A percentile compares a stretch with the other conserved stretches of the same genome.
These are phyloP conservation scores for Plantago ovata DNA, from an alignment of 257 asterid genomes.

Conservation along the genomic window DNA sequence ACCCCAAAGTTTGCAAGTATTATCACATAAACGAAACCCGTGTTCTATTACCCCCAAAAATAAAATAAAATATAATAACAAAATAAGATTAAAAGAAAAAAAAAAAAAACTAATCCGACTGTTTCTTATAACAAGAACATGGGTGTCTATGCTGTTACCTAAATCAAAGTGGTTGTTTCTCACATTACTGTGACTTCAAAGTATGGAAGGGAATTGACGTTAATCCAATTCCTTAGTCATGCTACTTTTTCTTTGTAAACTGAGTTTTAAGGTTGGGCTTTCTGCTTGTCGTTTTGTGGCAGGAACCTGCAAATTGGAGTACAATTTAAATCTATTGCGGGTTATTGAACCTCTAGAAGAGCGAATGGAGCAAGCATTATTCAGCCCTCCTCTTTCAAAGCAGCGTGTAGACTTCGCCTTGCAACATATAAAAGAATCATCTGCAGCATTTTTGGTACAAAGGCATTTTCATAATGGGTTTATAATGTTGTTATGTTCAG, in stretches of 20 bases:
- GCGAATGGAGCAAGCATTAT: conserved; percentile 90
- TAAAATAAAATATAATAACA: too few relatives aligned
- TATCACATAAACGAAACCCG: too few relatives aligned
- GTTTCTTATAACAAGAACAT: too few relatives aligned
- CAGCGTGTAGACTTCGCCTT: conserved; percentile 91
- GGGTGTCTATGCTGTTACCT: too few relatives aligned
- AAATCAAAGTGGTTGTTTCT: too few relatives aligned
- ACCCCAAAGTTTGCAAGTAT: too few relatives aligned
- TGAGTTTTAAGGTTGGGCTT: neutral
- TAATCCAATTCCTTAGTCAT: too few relatives aligned
- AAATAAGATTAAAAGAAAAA: too few relatives aligned
- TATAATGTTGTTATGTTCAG: conserved; percentile 1
- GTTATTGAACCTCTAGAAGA: conserved; percentile 89
- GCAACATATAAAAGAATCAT: conserved; percentile 62
- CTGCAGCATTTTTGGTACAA: conserved; percentile 70
- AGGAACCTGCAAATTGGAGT: conserved; percentile 70
- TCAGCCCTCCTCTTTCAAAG: conserved; percentile 82
- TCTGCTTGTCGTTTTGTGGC: conserved; percentile 18
- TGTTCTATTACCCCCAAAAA: too few relatives aligned
- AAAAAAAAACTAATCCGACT: too few relatives aligned
- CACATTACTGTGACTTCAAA: too few relatives aligned
- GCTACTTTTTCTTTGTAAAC: neutral
- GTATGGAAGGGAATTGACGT: too few relatives aligned
- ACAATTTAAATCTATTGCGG: conserved; percentile 49
- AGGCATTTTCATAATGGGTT: conserved; percentile 15